A percentile compares a stretch with the other conserved stretches of the same genome.
Conservation (phyloP, 2,329 filamentous ascomycete genomes). For the Cladosporium sp. region DNA sequence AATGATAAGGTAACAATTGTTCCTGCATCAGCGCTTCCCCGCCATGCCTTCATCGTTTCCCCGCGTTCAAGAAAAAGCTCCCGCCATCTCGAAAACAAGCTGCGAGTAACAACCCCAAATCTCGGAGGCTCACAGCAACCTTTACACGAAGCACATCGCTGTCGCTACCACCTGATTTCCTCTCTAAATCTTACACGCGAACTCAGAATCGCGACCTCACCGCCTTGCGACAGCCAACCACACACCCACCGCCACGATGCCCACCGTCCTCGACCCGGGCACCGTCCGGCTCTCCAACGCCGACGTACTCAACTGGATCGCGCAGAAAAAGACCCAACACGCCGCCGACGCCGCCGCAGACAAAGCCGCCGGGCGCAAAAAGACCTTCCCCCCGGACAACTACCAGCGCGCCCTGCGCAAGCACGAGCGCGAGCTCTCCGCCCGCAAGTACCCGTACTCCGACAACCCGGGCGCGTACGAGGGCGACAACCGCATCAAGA, state of each 20-base stretch:
- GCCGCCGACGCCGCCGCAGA: slow-evolving; percentile 26
- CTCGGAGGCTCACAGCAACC: no score
- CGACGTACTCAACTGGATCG: slow-evolving; percentile 30
- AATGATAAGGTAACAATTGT: background rate
- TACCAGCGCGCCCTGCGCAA: slow-evolving; percentile 26
- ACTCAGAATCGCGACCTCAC: no score
- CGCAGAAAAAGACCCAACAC: slow-evolving; percentile 27
- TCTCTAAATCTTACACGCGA: background rate
- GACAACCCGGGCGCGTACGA: slow-evolving; percentile 25
- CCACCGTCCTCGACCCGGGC: slow-evolving; percentile 32
- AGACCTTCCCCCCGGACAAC: slow-evolving; percentile 23
- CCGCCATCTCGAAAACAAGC: background rate
- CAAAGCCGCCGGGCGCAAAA: slow-evolving; percentile 18
- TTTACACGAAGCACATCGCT: background rate
- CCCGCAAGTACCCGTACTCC: slow-evolving; percentile 25
- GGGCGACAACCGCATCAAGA: slow-evolving; percentile 13
- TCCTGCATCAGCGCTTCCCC: slow-evolving; percentile 6
- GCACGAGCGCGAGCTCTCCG: slow-evolving; percentile 26
- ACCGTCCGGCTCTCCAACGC: slow-evolving; percentile 30
- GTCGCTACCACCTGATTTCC: no score
- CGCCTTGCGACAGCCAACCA: no score
- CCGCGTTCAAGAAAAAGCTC: slow-evolving; percentile 3
- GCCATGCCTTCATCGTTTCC: background rate
- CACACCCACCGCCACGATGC: slow-evolving; percentile 11
- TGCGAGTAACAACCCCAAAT: background rate